Percentiles rank a stretch among this genome's conserved stretches.
phyloP scores from a whole-genome alignment of 148 eudicot genomes.

The Fagopyrum esculentum region DNA sequence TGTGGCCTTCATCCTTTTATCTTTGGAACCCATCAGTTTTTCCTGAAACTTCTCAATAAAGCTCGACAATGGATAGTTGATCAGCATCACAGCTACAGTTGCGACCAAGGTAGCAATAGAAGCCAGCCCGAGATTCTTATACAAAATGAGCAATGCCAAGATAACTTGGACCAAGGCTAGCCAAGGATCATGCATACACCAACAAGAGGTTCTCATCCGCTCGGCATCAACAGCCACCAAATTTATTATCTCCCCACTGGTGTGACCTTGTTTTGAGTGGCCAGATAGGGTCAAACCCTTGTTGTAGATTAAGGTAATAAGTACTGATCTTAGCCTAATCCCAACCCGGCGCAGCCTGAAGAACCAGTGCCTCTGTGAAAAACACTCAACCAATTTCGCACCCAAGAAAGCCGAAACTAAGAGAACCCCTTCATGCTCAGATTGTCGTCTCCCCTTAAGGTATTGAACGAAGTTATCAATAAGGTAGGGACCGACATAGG shows the following conservation, averaged over 20 bases:
- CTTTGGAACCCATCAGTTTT: constrained; percentile 35
- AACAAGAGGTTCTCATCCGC: constrained; percentile 28
- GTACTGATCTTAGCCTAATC: constrained; percentile 29
- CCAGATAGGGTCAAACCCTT: constrained; percentile 38
- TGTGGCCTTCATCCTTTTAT: constrained; percentile 41
- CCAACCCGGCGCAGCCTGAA: constrained; percentile 32
- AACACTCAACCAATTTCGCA: constrained; percentile 36
- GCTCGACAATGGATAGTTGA: constrained; percentile 28
- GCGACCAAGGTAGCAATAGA: constrained; percentile 27
- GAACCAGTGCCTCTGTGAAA: constrained; percentile 35
- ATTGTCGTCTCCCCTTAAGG: constrained; percentile 26
- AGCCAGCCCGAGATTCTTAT: constrained; percentile 33
- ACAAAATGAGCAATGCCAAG: constrained; percentile 32
- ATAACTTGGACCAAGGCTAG: constrained; percentile 27
- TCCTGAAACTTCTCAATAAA: constrained; percentile 31
- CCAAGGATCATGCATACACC: constrained; percentile 46
- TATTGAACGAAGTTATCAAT: constrained; percentile 43
- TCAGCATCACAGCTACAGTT: constrained; percentile 27
- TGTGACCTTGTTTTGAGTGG: constrained; percentile 30
- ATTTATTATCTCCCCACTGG: constrained; percentile 46
- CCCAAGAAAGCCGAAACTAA: constrained; percentile 30
- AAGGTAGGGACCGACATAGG: constrained; percentile 40
- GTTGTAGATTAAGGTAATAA: constrained; percentile 30
- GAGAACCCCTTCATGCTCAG: constrained; percentile 23
- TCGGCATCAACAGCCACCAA: constrained; percentile 42